phyloP scores from a whole-genome alignment of 768 basidiomycete genomes.

The Pisolithus orientalis region DNA sequence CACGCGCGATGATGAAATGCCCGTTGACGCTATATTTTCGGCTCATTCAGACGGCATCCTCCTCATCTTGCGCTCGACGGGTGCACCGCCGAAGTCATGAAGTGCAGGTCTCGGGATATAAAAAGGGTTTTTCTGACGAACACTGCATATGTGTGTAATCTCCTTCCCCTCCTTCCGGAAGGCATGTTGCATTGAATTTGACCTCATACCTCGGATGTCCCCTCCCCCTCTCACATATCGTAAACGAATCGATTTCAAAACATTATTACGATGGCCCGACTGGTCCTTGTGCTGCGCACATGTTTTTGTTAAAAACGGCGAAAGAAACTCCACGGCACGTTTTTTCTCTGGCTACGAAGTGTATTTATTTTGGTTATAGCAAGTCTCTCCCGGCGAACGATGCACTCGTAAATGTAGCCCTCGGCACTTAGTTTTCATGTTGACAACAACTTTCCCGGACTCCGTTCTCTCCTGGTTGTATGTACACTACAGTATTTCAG shows the following conservation, averaged over 20 bases:
- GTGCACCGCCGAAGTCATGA: conserved; percentile 4
- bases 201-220: not conserved
- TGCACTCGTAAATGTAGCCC: no score
- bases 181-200: not conserved
- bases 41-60: conserved; percentile 82
- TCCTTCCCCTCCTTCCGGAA: not conserved
- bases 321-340: no score
- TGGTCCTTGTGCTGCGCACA: no score
- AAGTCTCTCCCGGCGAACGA: no score
- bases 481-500: no score
- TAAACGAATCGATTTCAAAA: not conserved
- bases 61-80: conserved; percentile 61
- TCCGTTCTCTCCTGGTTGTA: no score
- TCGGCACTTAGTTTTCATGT: no score
- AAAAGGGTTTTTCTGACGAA: not conserved
- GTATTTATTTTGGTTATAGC: no score
- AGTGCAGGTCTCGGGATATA: not conserved
- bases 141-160: not conserved
- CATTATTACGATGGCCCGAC: no score
- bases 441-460: no score
- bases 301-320: no score
- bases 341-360: no score
- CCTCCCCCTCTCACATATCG: not conserved
- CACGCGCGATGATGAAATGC: conserved; percentile 30
- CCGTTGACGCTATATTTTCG: conserved; percentile 78